Percentiles rank a stretch among this genome's conserved stretches.
Evolutionary conservation across 495 filamentous ascomycete species (phyloP).

Genomic region (Tuber umbilicatum): DNA sequence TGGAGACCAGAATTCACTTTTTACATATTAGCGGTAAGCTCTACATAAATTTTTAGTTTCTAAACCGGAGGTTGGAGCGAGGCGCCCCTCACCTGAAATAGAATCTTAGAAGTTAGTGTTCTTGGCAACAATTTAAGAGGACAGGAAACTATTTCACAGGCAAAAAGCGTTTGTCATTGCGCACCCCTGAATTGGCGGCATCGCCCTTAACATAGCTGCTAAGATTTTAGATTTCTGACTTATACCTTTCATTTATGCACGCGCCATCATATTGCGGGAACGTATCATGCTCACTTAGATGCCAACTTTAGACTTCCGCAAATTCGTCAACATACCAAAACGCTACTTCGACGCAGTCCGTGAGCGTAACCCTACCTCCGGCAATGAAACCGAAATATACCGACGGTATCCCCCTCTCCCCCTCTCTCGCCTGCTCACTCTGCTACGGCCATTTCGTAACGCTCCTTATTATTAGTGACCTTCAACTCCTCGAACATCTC

Average conservation of each 20-base stretch:
- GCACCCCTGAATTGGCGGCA: no score
- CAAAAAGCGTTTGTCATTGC: no score
- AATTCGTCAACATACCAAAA: not conserved
- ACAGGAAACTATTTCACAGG: not conserved
- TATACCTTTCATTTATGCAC: no score
- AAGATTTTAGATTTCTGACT: no score
- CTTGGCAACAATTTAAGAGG: not conserved
- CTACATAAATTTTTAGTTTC: not conserved
- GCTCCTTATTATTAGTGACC: not conserved
- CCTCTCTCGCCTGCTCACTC: not conserved
- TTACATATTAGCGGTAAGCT: not conserved
- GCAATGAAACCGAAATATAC: not conserved
- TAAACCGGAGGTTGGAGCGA: not conserved
- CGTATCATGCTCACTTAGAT: not conserved
- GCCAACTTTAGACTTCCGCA: not conserved
- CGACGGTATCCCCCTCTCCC: not conserved
- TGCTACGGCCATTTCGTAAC: not conserved
- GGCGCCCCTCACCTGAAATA: not conserved
- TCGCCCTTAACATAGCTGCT: no score
- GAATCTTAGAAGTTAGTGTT: not conserved
- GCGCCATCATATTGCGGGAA: not conserved
- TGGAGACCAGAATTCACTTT: not conserved
- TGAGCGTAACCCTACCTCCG: slow-evolving; percentile 2
- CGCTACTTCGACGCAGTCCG: slow-evolving; percentile 1
- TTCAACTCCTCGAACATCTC: not conserved